Evolutionary conservation across 2,329 filamentous ascomycete species (phyloP).

Genomic region (Exophiala lecanii-corni): DNA sequence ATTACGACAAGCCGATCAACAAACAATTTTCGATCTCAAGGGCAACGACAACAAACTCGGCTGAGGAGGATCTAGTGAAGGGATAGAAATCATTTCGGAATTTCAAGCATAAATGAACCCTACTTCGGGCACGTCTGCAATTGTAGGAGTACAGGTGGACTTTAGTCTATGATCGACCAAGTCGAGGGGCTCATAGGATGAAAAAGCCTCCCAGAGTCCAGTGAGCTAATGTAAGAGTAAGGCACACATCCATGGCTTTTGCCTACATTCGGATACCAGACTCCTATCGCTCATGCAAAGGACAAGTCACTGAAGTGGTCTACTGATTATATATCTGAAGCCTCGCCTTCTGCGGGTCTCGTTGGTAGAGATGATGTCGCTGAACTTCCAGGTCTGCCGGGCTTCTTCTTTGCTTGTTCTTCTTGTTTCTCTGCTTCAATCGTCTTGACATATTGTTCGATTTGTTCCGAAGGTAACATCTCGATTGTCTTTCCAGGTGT

Average conservation of each 20-base stretch:
- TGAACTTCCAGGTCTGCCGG: slow-evolving; percentile 51
- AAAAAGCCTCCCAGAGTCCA: too few relatives aligned
- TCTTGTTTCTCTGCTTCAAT: slow-evolving; percentile 99
- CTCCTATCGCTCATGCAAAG: slow-evolving; percentile 26
- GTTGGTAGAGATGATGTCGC: slow-evolving; percentile 67
- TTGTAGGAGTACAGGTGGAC: too few relatives aligned
- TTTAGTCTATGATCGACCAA: too few relatives aligned
- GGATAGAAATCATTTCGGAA: too few relatives aligned
- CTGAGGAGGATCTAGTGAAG: too few relatives aligned
- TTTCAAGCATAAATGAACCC: too few relatives aligned
- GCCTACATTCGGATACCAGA: slow-evolving; percentile 17
- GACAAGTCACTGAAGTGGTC: not conserved
- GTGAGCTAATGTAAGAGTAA: too few relatives aligned
- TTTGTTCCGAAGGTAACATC: slow-evolving; percentile 91
- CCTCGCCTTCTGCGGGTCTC: slow-evolving; percentile 44
- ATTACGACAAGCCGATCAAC: slow-evolving; percentile 54
- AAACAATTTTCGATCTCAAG: slow-evolving; percentile 71
- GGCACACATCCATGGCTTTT: too few relatives aligned
- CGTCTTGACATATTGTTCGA: slow-evolving; percentile 95
- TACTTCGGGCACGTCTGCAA: too few relatives aligned
- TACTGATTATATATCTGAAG: too few relatives aligned
- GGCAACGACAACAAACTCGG: slow-evolving; percentile 71
- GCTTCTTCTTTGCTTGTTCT: slow-evolving; percentile 96
- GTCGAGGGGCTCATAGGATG: too few relatives aligned
- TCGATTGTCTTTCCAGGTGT: slow-evolving; percentile 85